Percentiles rank a stretch among this genome's conserved stretches.
phyloP scores from a whole-genome alignment of 73 alveolate genomes.

The Paramecium primaurelia region DNA sequence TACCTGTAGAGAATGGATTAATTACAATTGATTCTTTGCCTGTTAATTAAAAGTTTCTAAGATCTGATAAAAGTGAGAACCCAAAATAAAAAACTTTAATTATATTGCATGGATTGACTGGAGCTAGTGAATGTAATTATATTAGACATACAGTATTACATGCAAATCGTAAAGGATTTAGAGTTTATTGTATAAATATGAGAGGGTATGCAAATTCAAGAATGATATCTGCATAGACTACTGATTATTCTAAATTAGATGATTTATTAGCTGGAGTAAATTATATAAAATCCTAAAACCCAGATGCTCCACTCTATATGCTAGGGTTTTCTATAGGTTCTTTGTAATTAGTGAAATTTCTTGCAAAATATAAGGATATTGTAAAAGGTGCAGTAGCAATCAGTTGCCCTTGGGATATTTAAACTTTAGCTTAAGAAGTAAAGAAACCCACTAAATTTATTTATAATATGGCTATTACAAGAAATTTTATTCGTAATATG shows the following conservation, averaged over 20 bases:
- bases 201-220: constrained; percentile 27
- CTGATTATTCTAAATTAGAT: not conserved
- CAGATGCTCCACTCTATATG: not conserved
- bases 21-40: not conserved
- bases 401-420: not conserved
- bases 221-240: not conserved
- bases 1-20: not conserved
- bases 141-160: not conserved
- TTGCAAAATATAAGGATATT: not conserved
- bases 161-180: not conserved
- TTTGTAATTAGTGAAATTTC: not conserved
- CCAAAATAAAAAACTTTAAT: not conserved
- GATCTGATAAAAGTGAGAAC: not conserved
- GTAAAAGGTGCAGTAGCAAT: not conserved
- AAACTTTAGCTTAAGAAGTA: not conserved
- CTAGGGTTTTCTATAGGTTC: constrained; percentile 29
- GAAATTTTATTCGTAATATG: not conserved
- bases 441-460: not conserved
- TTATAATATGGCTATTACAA: constrained; percentile 23
- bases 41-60: not conserved
- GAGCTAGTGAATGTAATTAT: constrained; percentile 29
- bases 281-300: not conserved
- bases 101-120: constrained; percentile 18
- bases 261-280: constrained; percentile 10
- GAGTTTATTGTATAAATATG: constrained; percentile 25